Evolutionary conservation across 805 yeast species (phyloP).

Genomic region (Spathaspora boniae): DNA sequence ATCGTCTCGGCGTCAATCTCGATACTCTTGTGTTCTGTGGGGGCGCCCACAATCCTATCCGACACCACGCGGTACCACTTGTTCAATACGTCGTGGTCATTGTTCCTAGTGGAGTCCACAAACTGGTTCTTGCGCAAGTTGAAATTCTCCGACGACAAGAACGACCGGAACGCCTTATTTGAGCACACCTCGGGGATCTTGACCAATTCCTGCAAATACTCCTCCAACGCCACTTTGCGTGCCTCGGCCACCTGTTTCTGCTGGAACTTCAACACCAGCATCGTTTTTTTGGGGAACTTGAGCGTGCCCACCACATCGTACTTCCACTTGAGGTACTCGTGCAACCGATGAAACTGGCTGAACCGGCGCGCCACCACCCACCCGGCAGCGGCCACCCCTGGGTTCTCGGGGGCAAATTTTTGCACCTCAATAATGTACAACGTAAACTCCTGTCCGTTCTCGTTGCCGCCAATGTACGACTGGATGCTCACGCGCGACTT

Average conservation of each 20-base stretch:
- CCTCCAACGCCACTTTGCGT: slow-evolving; percentile 58
- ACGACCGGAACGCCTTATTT: slow-evolving; percentile 67
- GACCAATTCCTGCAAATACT: slow-evolving; percentile 57
- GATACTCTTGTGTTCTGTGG: neutral
- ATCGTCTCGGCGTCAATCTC: slow-evolving; percentile 12
- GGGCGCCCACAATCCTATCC: slow-evolving; percentile 10
- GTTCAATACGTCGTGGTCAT: slow-evolving; percentile 26
- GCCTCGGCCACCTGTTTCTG: slow-evolving; percentile 59
- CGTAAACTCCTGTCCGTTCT: slow-evolving; percentile 56
- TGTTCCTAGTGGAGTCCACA: slow-evolving; percentile 15
- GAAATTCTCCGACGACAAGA: slow-evolving; percentile 71
- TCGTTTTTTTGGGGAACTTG: slow-evolving; percentile 57
- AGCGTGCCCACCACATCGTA: slow-evolving; percentile 45
- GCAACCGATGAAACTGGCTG: slow-evolving; percentile 74
- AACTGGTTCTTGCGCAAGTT: slow-evolving; percentile 25
- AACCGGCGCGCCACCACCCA: slow-evolving; percentile 93
- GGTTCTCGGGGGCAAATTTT: slow-evolving; percentile 39
- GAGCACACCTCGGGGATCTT: slow-evolving; percentile 67
- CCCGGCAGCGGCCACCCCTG: slow-evolving; percentile 54
- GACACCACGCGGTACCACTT: slow-evolving; percentile 30
- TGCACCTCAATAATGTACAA: slow-evolving; percentile 77
- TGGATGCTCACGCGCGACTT: slow-evolving; percentile 55
- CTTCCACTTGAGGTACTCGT: slow-evolving; percentile 55
- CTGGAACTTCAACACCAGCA: slow-evolving; percentile 67
- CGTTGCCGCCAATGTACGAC: slow-evolving; percentile 53